A percentile compares a stretch with the other conserved stretches of the same genome.
Conservation (phyloP, 768 basidiomycete genomes). For the Kwoniella sp. region DNA sequence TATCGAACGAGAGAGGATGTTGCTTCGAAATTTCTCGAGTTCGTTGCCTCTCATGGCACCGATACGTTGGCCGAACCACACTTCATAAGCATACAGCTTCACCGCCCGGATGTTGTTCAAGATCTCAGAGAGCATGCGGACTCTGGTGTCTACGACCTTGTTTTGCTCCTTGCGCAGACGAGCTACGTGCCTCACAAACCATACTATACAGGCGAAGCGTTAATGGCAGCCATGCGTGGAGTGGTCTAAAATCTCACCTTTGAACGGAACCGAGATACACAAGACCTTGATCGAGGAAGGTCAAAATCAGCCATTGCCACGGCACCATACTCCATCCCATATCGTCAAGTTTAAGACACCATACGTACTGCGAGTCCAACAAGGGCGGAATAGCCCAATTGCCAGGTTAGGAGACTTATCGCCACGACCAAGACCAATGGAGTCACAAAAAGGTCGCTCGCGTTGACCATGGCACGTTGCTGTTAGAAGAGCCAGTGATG, state of each 20-base stretch:
- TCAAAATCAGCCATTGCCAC: background rate
- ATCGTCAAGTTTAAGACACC: background rate
- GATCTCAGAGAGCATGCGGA: slow-evolving; percentile 69
- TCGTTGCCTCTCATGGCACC: slow-evolving; percentile 42
- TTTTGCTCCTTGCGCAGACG: slow-evolving; percentile 9
- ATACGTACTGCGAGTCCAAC: slow-evolving; percentile 58
- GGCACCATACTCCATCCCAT: too few relatives aligned
- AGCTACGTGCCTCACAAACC: slow-evolving; percentile 38
- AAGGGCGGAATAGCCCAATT: slow-evolving; percentile 73
- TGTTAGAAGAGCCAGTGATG: background rate
- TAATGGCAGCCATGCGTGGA: background rate
- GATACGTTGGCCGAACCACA: slow-evolving; percentile 45
- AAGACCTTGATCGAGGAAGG: slow-evolving; percentile 55
- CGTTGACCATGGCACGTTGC: background rate
- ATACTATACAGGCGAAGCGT: slow-evolving; percentile 6
- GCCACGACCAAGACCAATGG: background rate
- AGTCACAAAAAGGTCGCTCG: background rate
- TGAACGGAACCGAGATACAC: slow-evolving; percentile 65
- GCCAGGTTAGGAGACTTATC: slow-evolving; percentile 64
- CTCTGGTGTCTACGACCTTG: slow-evolving; percentile 63
- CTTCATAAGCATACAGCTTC: slow-evolving; percentile 68
- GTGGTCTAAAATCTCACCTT: slow-evolving; percentile 52
- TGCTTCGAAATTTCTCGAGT: slow-evolving; percentile 36
- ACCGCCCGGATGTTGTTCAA: slow-evolving; percentile 70
- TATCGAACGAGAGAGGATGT: slow-evolving; percentile 34